These are phyloP conservation scores for Ramalina peruviana DNA, from an alignment of 495 filamentous ascomycete genomes.

Conservation along the genomic window DNA sequence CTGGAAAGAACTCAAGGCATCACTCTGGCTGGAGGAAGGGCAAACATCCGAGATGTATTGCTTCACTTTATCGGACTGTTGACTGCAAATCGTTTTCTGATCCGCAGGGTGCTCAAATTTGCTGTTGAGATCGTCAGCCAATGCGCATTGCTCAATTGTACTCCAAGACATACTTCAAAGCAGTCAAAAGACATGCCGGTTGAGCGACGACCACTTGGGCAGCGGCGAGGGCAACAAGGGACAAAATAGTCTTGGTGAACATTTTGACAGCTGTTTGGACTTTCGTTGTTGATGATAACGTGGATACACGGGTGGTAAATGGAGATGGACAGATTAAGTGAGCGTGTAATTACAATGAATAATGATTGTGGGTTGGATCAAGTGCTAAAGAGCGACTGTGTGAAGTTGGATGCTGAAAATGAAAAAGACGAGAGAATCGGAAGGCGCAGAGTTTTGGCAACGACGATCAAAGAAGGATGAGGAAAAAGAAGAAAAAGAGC, in stretches of 20 bases:
- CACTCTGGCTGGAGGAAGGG: slow-evolving; percentile 2
- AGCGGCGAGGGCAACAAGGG: slow-evolving; percentile 20
- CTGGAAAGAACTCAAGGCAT: slow-evolving; percentile 7
- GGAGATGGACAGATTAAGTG: slow-evolving; percentile 1
- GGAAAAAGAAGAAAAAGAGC: slow-evolving; percentile 1
- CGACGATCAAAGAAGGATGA: neutral
- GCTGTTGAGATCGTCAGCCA: slow-evolving; percentile 15
- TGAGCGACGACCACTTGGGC: slow-evolving; percentile 22
- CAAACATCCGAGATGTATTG: slow-evolving; percentile 11
- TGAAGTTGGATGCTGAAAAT: slow-evolving; percentile 1
- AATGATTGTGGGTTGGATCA: neutral
- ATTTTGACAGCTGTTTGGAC: slow-evolving; percentile 13
- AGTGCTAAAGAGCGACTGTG: slow-evolving; percentile 16
- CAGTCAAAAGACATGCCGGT: slow-evolving; percentile 28
- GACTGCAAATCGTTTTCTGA: slow-evolving; percentile 13
- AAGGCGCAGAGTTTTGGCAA: neutral
- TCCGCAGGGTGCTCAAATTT: slow-evolving; percentile 23
- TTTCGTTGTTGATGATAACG: neutral
- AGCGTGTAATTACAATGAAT: slow-evolving; percentile 3
- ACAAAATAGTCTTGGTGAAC: slow-evolving; percentile 22
- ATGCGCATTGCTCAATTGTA: neutral
- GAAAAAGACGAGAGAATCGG: neutral
- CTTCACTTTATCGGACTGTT: slow-evolving; percentile 10
- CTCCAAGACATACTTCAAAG: slow-evolving; percentile 21
- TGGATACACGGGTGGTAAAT: neutral